Evolutionary conservation across 129 eudicot species (phyloP).

Genomic region (Oenanthe sinensis): DNA sequence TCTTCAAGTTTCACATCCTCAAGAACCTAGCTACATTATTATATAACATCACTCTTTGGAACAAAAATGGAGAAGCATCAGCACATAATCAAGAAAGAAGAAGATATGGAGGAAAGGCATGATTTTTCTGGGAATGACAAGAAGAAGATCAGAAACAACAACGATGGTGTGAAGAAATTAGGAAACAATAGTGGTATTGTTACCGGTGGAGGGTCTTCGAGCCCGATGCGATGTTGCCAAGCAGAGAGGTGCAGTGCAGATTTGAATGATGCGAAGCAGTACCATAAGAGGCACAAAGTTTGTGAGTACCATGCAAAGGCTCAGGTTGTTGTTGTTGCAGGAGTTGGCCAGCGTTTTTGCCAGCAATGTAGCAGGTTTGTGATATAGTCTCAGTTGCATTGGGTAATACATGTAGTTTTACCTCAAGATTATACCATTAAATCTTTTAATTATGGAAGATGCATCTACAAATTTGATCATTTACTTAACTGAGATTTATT

Average conservation of each 20-base stretch:
- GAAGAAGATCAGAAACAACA: slow-evolving; percentile 13
- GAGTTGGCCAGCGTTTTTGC: slow-evolving; percentile 62
- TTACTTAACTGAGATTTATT: background rate
- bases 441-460: background rate
- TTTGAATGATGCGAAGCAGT: slow-evolving; percentile 55
- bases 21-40: background rate
- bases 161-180: slow-evolving; percentile 15
- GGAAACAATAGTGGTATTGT: too few relatives aligned
- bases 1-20: background rate
- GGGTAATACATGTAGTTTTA: background rate
- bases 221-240: slow-evolving; percentile 45
- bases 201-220: slow-evolving; percentile 25
- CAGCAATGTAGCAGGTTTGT: slow-evolving; percentile 78
- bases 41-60: background rate
- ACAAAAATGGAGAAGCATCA: background rate
- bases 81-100: background rate
- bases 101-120: background rate
- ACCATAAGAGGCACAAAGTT: slow-evolving; percentile 67
- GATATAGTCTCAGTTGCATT: background rate
- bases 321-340: slow-evolving; percentile 47
- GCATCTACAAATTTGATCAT: background rate
- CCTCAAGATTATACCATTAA: background rate
- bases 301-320: slow-evolving; percentile 78
- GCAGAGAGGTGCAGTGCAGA: slow-evolving; percentile 55
- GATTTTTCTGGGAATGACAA: slow-evolving; percentile 2